Evolutionary conservation across 2,329 filamentous ascomycete species (phyloP).

Genomic region (Lachnum nothofagi): DNA sequence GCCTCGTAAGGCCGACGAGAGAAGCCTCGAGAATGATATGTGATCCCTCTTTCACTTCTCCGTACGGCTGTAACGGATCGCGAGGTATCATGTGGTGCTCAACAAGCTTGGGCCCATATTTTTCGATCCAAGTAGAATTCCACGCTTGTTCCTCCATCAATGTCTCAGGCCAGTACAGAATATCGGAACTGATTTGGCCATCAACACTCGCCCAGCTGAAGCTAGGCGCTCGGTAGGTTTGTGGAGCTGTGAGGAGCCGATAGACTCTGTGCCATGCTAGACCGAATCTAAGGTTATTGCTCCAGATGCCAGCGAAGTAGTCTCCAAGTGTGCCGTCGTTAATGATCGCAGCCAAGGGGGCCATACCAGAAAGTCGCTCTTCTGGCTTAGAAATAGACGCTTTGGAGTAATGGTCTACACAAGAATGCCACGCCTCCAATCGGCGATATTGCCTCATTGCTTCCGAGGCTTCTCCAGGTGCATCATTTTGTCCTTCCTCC

Average conservation of each 20-base stretch:
- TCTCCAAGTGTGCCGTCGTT: slow-evolving; percentile 2
- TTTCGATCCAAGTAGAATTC: not conserved
- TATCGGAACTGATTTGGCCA: not conserved
- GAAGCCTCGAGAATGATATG: slow-evolving; percentile 1
- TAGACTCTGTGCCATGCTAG: slow-evolving; percentile 4
- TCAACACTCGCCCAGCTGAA: slow-evolving; percentile 7
- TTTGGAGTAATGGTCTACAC: slow-evolving; percentile 19
- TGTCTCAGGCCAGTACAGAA: not conserved
- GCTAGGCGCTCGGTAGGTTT: slow-evolving; percentile 8
- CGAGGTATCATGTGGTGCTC: not conserved
- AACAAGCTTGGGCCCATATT: slow-evolving; percentile 1
- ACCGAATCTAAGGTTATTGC: not conserved
- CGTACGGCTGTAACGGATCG: not conserved
- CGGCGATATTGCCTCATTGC: not conserved
- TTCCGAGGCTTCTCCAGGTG: no score
- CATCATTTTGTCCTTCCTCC: not conserved
- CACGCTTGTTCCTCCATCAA: not conserved
- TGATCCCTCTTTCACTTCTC: not conserved
- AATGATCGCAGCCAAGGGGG: slow-evolving; percentile 20
- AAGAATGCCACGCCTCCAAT: slow-evolving; percentile 8
- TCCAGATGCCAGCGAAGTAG: slow-evolving; percentile 11
- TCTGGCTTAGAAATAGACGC: slow-evolving; percentile 16
- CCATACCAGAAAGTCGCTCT: slow-evolving; percentile 25
- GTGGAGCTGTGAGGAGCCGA: not conserved
- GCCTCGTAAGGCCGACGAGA: not conserved